Percentiles rank a stretch among this genome's conserved stretches.
Evolutionary conservation across 2,329 filamentous ascomycete genomes (phyloP).

Genomic region (Pseudogymnoascus sp.): DNA sequence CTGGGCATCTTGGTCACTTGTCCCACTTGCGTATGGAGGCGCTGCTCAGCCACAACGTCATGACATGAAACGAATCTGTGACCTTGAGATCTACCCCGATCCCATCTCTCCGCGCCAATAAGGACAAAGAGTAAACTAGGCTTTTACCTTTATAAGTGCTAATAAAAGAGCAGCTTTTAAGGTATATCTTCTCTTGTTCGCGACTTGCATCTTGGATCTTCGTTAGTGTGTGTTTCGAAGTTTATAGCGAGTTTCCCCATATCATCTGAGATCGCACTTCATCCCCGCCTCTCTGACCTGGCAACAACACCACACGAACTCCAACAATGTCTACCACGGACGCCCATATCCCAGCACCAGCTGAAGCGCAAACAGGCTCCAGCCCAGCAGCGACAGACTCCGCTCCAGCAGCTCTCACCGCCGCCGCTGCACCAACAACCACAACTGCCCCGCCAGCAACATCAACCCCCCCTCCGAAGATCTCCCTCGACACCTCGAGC

Average conservation of each 20-base stretch:
- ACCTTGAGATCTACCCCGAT: constrained; percentile 1
- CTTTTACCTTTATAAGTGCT: neutral
- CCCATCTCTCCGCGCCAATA: neutral
- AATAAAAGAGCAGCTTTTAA: neutral
- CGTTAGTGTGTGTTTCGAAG: neutral
- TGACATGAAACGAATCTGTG: constrained; percentile 7
- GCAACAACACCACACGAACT: neutral
- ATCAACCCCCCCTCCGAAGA: neutral
- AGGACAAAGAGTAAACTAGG: constrained; percentile 1
- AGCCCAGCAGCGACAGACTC: neutral
- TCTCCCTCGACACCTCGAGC: neutral
- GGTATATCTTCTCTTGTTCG: neutral
- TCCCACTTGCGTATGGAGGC: neutral
- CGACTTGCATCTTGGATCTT: neutral
- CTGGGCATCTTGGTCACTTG: neutral
- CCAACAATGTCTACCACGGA: neutral
- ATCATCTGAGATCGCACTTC: neutral
- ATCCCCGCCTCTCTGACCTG: neutral
- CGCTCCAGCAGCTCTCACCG: neutral
- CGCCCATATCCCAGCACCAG: neutral
- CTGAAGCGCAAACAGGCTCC: neutral
- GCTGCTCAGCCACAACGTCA: constrained; percentile 6
- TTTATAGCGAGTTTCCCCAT: neutral
- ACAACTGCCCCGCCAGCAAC: neutral
- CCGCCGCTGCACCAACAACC: neutral